phyloP scores from a whole-genome alignment of 306 rosid species.

The Prunus kanzakura region DNA sequence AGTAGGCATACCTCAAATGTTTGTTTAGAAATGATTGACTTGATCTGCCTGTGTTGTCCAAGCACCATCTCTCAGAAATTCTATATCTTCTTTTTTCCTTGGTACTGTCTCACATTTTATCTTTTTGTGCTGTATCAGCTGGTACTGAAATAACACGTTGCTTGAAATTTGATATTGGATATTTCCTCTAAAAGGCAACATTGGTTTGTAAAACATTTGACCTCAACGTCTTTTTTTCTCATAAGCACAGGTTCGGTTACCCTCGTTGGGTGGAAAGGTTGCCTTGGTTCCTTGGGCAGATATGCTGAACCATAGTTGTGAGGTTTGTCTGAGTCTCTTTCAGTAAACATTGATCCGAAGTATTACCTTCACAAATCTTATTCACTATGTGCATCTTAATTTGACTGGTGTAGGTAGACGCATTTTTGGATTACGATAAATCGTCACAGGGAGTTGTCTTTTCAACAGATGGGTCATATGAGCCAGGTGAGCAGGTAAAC shows the following conservation, averaged over 20 bases:
- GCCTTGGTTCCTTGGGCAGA: slow-evolving; percentile 99
- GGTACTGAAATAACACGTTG: too few relatives aligned
- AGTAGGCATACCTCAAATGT: background rate
- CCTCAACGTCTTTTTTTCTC: slow-evolving; percentile 3
- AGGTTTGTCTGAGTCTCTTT: slow-evolving; percentile 44
- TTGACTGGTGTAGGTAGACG: slow-evolving; percentile 68
- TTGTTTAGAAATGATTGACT: background rate
- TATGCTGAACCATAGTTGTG: slow-evolving; percentile 94
- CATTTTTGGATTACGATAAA: slow-evolving; percentile 86
- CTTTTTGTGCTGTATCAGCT: too few relatives aligned
- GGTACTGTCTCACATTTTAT: background rate
- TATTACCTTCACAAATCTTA: slow-evolving; percentile 9
- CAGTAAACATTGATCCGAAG: slow-evolving; percentile 1
- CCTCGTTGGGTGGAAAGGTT: slow-evolving; percentile 80
- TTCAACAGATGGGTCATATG: slow-evolving; percentile 72
- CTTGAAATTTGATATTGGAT: background rate
- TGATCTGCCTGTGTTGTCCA: background rate
- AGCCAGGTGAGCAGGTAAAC: slow-evolving; percentile 99
- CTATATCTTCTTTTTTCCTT: too few relatives aligned
- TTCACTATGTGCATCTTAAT: slow-evolving; percentile 14
- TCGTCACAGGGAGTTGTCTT: slow-evolving; percentile 81
- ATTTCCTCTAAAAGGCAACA: background rate
- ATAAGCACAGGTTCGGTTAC: slow-evolving; percentile 78
- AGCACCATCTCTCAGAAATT: background rate
- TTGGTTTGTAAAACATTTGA: background rate